phyloP scores from a whole-genome alignment of 2,329 filamentous ascomycete genomes.

The Hawksworthiomyces lignivorus region DNA sequence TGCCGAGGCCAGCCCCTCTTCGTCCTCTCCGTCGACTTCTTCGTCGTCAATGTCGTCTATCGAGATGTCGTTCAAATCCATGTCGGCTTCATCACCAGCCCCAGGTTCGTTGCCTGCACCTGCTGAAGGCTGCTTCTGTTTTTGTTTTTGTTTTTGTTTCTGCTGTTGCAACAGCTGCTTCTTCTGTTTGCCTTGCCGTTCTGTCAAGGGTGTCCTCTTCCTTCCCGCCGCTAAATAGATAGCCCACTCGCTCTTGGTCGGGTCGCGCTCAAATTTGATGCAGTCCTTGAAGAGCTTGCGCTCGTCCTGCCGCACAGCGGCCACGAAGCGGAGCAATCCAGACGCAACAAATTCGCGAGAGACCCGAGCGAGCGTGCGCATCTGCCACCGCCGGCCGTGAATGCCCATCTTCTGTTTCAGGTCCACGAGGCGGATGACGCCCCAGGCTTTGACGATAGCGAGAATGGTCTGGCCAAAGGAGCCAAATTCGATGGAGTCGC shows the following conservation, averaged over 20 bases:
- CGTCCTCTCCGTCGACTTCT: conserved; percentile 6
- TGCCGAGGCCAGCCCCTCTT: neutral
- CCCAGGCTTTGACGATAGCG: conserved; percentile 49
- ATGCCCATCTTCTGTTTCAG: conserved; percentile 51
- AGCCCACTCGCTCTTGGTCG: conserved; percentile 49
- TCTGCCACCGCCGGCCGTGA: conserved; percentile 47
- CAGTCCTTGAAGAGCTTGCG: conserved; percentile 53
- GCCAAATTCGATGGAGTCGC: conserved; percentile 49
- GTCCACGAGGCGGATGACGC: conserved; percentile 50
- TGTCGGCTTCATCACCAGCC: conserved; percentile 6
- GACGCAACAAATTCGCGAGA: conserved; percentile 49
- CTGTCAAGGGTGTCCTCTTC: conserved; percentile 16
- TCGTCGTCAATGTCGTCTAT: conserved; percentile 10
- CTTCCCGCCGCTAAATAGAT: conserved; percentile 45
- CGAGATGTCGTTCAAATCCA: conserved; percentile 11
- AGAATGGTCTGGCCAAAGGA: conserved; percentile 50
- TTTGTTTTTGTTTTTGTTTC: conserved; percentile 5
- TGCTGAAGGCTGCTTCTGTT: no score
- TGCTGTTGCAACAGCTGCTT: conserved; percentile 1
- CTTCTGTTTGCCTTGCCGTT: conserved; percentile 10
- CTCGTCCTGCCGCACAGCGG: conserved; percentile 42
- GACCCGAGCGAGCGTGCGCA: conserved; percentile 52
- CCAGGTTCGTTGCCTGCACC: no score
- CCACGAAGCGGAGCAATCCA: conserved; percentile 49
- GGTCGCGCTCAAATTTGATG: conserved; percentile 49